These are phyloP conservation scores for Candida dajiaensis DNA, from an alignment of 805 yeast species.

Conservation along the genomic window DNA sequence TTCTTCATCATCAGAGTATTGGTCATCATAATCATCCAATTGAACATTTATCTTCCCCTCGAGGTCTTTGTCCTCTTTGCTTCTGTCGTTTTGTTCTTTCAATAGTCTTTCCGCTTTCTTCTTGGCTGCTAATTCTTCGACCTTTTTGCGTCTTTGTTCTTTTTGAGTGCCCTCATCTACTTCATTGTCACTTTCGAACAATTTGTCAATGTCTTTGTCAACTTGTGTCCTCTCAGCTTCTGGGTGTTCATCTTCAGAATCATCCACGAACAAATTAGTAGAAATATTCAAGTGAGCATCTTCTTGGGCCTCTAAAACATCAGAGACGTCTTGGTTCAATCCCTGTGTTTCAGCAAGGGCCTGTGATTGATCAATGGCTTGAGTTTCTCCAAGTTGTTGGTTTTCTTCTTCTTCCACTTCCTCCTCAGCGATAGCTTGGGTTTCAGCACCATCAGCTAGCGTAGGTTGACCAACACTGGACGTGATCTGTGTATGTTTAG, in stretches of 20 bases:
- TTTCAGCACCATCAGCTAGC: not conserved
- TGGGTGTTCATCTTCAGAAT: constrained; percentile 10
- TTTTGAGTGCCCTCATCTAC: constrained; percentile 1
- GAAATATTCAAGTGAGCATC: not conserved
- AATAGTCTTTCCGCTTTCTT: constrained; percentile 18
- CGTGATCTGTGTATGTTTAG: not conserved
- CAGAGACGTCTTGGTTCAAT: not conserved
- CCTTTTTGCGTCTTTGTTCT: constrained; percentile 9
- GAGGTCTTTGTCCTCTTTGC: constrained; percentile 7
- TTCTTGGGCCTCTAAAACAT: not conserved
- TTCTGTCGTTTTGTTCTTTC: constrained; percentile 13
- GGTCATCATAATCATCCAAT: constrained; percentile 2
- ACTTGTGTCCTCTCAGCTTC: constrained; percentile 1
- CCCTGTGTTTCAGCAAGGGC: not conserved
- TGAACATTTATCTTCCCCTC: not conserved
- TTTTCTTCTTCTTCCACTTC: not conserved
- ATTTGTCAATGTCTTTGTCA: not conserved
- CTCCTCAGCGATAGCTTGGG: not conserved
- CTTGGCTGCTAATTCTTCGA: constrained; percentile 17
- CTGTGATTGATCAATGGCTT: not conserved
- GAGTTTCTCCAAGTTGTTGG: too few relatives aligned
- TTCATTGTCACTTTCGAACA: not conserved
- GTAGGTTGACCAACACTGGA: not conserved
- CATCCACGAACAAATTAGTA: constrained; percentile 11
- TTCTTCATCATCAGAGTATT: constrained; percentile 8